Evolutionary conservation across 257 asterid species (phyloP), one percentile per base, ranked within the genome.

Genomic region (Nicotiana otophora): DNA sequence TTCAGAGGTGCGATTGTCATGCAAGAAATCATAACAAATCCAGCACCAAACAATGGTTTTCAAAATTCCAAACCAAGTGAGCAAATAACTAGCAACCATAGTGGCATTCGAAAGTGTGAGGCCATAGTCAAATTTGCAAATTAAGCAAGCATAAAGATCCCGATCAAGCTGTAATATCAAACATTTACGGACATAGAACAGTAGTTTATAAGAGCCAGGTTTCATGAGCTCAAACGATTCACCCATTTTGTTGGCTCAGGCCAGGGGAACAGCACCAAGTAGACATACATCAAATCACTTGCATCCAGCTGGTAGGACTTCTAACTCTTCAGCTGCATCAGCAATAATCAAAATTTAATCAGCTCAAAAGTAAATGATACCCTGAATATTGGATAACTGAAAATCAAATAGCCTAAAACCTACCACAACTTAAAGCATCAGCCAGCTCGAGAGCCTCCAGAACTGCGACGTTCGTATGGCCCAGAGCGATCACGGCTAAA

Each of bases 401-500:
- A 53, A 78, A 30, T 68, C 33, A 55, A 39, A 66, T 63, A 58
- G 30, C 20, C 28, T 61, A 61, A 33, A 8, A 36, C 69, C 10
- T 57, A 74, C 67, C 84, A 78, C 20, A 46, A 58, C 60, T 65
- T 33, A 11, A 54, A 36, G 46, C 42, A 75, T 75, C 63, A 75
- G 28, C 89, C 82, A 57, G 86, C 88, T 66, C 93, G 86, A 65
- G 81, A 93, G 55, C 92, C 90, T 31, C 95, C 94, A 72, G 88
- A 39, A 58, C 90, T 87, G 60, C 93, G 91, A 51, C 97, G 98
- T 81, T 94, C 98, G 86, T 96, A 93, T 23, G 99, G 99, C 14
- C 99, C 98, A 60, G 98, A 93, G 19, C 97, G 92, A 66, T 96
- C 98, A 75, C 97, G 97, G 72, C 83, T 89, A 84, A 91, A 88